Conservation (phyloP, 306 rosid genomes). For the Castanopsis chinensis region DNA sequence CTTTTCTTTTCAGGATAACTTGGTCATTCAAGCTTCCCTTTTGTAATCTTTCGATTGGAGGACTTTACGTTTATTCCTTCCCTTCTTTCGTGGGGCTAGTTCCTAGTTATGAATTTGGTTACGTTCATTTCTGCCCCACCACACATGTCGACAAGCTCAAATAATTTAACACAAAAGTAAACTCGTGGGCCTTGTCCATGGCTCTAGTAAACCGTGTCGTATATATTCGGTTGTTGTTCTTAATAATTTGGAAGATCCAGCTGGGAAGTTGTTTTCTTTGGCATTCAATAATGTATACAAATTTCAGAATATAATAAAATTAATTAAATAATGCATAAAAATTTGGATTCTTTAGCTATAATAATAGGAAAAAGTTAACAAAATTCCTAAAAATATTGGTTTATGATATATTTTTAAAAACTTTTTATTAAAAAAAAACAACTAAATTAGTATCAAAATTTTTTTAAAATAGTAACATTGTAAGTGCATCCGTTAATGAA, state of each 20-base stretch:
- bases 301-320: too few species aligned
- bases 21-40: slow-evolving; percentile 41
- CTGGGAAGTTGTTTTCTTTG: too few species aligned
- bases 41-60: slow-evolving; percentile 2
- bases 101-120: slow-evolving; percentile 1
- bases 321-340: too few species aligned
- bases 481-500: too few species aligned
- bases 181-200: not conserved
- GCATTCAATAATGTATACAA: too few species aligned
- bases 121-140: not conserved
- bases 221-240: not conserved
- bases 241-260: not conserved
- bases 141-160: not conserved
- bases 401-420: too few species aligned
- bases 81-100: slow-evolving; percentile 22
- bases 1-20: slow-evolving; percentile 39
- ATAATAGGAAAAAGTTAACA: too few species aligned
- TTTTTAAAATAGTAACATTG: too few species aligned
- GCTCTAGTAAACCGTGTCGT: not conserved
- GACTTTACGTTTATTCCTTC: slow-evolving; percentile 49
- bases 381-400: too few species aligned
- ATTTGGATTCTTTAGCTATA: too few species aligned
- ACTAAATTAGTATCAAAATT: too few species aligned
- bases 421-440: too few species aligned
- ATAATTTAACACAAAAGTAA: not conserved